Evolutionary conservation across 2,329 filamentous ascomycete species (phyloP).

Genomic region (Colletotrichum siamense): DNA sequence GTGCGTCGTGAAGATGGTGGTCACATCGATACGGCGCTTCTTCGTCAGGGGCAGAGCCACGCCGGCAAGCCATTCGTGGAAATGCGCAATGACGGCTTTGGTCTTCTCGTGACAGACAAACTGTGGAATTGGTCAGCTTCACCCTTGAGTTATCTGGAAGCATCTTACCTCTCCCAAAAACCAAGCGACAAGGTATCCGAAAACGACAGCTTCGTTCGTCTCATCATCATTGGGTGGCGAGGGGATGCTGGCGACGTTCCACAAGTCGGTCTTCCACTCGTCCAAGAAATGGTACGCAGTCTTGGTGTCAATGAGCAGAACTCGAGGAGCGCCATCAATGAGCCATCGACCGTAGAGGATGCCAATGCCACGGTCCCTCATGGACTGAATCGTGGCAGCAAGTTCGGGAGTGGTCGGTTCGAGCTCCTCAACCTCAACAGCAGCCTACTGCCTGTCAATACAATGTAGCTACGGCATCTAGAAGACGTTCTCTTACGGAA

Average conservation of each 20-base stretch:
- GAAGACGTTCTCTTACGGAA: conserved; percentile 66
- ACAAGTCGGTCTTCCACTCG: conserved; percentile 97
- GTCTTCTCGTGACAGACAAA: conserved; percentile 93
- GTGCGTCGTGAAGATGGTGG: conserved; percentile 98
- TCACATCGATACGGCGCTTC: conserved; percentile 93
- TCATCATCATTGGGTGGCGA: conserved; percentile 90
- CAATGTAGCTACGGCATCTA: neutral
- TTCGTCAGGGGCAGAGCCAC: conserved; percentile 91
- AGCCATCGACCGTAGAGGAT: conserved; percentile 96
- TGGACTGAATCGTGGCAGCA: conserved; percentile 83
- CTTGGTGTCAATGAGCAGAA: conserved; percentile 93
- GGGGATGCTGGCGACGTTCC: conserved; percentile 93
- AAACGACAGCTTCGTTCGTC: conserved; percentile 97
- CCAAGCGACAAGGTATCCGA: conserved; percentile 97
- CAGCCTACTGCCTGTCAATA: conserved; percentile 64
- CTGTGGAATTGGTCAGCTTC: conserved; percentile 49
- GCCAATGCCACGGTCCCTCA: conserved; percentile 89
- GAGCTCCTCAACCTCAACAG: conserved; percentile 96
- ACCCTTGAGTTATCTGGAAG: neutral
- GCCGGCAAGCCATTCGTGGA: conserved; percentile 98
- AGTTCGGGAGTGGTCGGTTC: conserved; percentile 83
- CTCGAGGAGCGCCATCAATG: conserved; percentile 93
- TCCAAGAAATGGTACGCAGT: conserved; percentile 90
- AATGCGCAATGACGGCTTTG: conserved; percentile 93
- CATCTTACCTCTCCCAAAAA: conserved; percentile 88